A percentile compares a stretch with the other conserved stretches of the same genome.
Evolutionary conservation across 805 yeast genomes (phyloP).

Genomic region (Starmerella etchellsii): DNA sequence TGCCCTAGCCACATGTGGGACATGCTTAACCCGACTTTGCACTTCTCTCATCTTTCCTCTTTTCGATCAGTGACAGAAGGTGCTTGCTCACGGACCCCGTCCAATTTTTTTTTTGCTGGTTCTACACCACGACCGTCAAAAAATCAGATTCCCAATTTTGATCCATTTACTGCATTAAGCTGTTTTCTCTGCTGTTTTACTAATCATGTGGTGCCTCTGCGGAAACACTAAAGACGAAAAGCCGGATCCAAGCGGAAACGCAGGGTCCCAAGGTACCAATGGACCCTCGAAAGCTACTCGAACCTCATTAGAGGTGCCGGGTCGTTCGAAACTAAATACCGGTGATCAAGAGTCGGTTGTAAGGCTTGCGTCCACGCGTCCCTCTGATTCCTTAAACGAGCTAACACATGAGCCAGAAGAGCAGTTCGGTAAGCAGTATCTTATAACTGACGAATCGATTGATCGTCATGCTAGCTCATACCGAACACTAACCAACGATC

Average conservation of each 20-base stretch:
- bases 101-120: no score
- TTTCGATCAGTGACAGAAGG: no score
- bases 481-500: not conserved
- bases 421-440: conserved; percentile 5
- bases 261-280: no score
- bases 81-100: no score
- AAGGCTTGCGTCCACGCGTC: conserved; percentile 1
- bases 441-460: conserved; percentile 6
- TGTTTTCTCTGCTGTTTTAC: no score
- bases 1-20: no score
- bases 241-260: not conserved
- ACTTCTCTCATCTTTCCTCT: no score
- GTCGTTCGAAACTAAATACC: not conserved
- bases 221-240: not conserved
- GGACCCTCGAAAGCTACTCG: no score
- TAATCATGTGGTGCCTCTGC: not conserved
- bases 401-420: conserved; percentile 5
- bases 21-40: no score
- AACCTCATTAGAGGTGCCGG: not conserved
- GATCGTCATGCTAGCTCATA: not conserved
- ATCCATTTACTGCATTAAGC: no score
- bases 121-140: no score
- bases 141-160: no score
- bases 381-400: not conserved
- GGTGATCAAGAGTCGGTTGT: not conserved